Base-by-base conservation (phyloP, 805 yeast species). In the Ogataea salicorniae region DNA sequence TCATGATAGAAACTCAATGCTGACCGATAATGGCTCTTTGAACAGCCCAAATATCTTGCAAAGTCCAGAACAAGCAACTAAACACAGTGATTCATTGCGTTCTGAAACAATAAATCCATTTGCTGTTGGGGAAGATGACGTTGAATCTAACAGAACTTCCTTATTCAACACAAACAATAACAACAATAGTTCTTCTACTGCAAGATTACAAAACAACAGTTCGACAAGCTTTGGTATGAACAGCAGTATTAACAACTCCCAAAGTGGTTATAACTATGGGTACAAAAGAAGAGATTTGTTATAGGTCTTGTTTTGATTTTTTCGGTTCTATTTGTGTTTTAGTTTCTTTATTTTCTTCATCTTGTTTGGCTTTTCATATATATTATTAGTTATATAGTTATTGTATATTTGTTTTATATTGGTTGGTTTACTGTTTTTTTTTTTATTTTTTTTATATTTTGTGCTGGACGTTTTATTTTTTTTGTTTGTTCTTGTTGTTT, bases 1-100 rank as follows among this genome's bases (percentile, higher is more conserved):
- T 17, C 83, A 79, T 56, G 81, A 77, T 46, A 57, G 68, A 47
- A 55, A 59, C 34, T 64, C 59, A 51, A 67, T 44, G 75, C 64
- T 47, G 51, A 65, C 46, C 54, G 56, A 74, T 53, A 46, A 62
- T 17, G 39, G 31, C 2, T 41, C 50, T 17, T 23, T 17, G 29
- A 66, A 64, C 34, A 66, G 69, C 43, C 55, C 68, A 37, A 37
- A 34, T 2, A 11, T 39, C 9, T 20, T 49, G 8, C 55, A 53
- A 35, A 50, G 50, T 33, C 56, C 59, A 9, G 55, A 51, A 11
- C 49, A 46, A 40, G 18, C 35, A 64, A 55, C 18, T 64, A 61
- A 26, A 46, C 64, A 54, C 34, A 50, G 47, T 38, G 53, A 46
- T 33, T 52, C 54, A 34, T 34, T 47, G 18, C 50, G 50, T 17